Evolutionary conservation across 768 basidiomycete species (phyloP).

Genomic region (Mycena capillaripes): DNA sequence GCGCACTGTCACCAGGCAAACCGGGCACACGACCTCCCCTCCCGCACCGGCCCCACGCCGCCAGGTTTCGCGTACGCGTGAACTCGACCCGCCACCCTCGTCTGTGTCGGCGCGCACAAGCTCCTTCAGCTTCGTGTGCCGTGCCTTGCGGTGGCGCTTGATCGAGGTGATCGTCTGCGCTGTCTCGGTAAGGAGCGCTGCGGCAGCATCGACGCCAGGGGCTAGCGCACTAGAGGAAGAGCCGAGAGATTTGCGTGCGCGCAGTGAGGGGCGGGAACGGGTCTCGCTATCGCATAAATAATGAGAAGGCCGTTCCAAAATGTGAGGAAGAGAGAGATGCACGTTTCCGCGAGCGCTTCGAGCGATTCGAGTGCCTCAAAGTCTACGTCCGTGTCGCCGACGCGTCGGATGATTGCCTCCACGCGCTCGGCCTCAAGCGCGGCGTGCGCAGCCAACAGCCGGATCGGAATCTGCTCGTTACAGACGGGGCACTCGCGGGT

Average conservation of each 20-base stretch:
- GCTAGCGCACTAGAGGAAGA: conserved; percentile 27
- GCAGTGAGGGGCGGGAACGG: conserved; percentile 54
- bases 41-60: conserved; percentile 45
- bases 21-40: conserved; percentile 73
- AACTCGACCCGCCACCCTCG: conserved; percentile 60
- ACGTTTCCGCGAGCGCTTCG: conserved; percentile 58
- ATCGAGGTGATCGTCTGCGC: conserved; percentile 73
- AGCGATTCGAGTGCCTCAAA: conserved; percentile 60
- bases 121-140: conserved; percentile 77
- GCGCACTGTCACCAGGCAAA: conserved; percentile 68
- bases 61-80: conserved; percentile 45
- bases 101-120: conserved; percentile 62
- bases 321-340: conserved; percentile 38
- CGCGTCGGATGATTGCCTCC: conserved; percentile 72
- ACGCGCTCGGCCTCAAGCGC: conserved; percentile 78
- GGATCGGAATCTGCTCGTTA: conserved; percentile 77
- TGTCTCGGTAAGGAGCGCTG: conserved; percentile 54
- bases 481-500: conserved; percentile 84
- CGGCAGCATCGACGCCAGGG: not conserved
- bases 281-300: conserved; percentile 45
- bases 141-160: conserved; percentile 77
- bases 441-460: conserved; percentile 75
- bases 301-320: not conserved
- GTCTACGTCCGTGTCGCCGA: conserved; percentile 73
- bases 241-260: conserved; percentile 56